Evolutionary conservation across 768 basidiomycete species (phyloP).

Genomic region (Trametes maxima): DNA sequence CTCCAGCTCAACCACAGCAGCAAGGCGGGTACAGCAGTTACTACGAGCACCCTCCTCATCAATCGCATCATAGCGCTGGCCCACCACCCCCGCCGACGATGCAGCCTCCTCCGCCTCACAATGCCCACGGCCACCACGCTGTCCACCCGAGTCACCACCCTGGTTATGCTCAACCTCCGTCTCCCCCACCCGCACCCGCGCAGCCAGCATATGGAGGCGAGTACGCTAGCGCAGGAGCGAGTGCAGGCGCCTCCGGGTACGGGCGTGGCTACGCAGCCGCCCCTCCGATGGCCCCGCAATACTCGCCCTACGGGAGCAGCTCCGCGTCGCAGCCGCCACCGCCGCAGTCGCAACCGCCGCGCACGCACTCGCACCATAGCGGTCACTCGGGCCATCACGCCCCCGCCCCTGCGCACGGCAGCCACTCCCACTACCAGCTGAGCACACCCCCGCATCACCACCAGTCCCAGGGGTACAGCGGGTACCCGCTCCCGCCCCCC

Average conservation of each 20-base stretch:
- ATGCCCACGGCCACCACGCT: constrained; percentile 25
- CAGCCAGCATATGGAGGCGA: constrained; percentile 19
- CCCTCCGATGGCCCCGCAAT: constrained; percentile 14
- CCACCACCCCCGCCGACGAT: constrained; percentile 29
- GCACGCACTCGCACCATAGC: constrained; percentile 12
- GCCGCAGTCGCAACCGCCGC: constrained; percentile 7
- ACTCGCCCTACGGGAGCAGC: constrained; percentile 11
- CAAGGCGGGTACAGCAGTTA: constrained; percentile 20
- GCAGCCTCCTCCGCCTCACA: constrained; percentile 32
- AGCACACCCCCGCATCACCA: constrained; percentile 31
- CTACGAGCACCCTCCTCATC: constrained; percentile 26
- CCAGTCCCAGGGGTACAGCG: constrained; percentile 27
- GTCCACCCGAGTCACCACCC: constrained; percentile 29
- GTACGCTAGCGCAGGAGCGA: constrained; percentile 13
- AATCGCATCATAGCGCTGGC: constrained; percentile 26
- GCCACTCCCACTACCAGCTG: constrained; percentile 28
- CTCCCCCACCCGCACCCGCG: constrained; percentile 14
- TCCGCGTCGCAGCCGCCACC: constrained; percentile 11
- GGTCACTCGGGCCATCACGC: constrained; percentile 7
- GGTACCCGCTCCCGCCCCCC: constrained; percentile 28
- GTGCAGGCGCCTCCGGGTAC: constrained; percentile 14
- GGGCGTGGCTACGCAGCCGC: constrained; percentile 4
- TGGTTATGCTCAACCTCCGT: constrained; percentile 19
- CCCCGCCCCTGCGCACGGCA: constrained; percentile 7
- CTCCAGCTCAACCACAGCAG: constrained; percentile 19